Percentiles rank a stretch among this genome's conserved stretches.
These are phyloP conservation scores for Polygonum aviculare DNA, from an alignment of 148 eudicot genomes.

Conservation along the genomic window DNA sequence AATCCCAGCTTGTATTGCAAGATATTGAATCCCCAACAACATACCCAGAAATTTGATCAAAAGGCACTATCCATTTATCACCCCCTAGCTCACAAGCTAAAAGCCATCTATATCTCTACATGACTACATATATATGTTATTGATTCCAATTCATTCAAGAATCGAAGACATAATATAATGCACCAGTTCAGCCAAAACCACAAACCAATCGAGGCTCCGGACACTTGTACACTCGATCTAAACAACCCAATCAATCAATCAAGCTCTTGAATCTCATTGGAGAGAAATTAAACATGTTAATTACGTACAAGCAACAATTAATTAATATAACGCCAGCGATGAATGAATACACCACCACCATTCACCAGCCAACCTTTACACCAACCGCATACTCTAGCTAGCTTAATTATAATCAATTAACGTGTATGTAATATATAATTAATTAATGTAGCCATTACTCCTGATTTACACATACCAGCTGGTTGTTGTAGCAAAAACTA, in stretches of 20 bases:
- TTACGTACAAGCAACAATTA: background rate
- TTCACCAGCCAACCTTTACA: background rate
- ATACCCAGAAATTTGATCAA: background rate
- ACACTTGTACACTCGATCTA: no score
- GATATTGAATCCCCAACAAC: background rate
- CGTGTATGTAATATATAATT: background rate
- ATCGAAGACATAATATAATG: background rate
- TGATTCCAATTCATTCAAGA: background rate
- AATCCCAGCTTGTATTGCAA: slow-evolving; percentile 7
- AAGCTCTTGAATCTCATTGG: no score
- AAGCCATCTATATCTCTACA: no score
- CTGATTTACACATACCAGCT: background rate
- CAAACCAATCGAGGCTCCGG: no score
- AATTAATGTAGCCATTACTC: background rate
- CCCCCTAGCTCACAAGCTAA: background rate
- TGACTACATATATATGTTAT: background rate
- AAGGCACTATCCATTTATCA: background rate
- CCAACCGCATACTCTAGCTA: background rate
- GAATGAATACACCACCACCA: no score
- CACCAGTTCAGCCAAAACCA: background rate
- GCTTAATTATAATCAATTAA: background rate
- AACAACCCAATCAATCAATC: background rate
- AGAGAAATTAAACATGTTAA: no score
- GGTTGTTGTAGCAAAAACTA: background rate
- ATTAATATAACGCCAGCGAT: no score